Conservation (phyloP, 225 moss, liverwort and hornwort species). For the Pseudoscleropodium purum region DNA sequence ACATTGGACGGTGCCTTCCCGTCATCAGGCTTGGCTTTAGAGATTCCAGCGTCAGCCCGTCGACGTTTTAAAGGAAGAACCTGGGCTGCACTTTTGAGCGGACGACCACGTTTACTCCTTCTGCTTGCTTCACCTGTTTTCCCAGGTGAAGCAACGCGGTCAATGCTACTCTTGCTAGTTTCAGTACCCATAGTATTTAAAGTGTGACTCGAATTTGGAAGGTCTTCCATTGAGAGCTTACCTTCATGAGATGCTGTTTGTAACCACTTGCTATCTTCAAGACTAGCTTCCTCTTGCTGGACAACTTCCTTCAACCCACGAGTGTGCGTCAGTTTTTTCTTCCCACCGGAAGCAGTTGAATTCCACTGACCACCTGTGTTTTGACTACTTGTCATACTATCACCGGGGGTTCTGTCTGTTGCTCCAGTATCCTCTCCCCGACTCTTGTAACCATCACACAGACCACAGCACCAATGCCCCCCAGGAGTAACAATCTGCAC, state of each 20-base stretch:
- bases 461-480: slow-evolving; percentile 39
- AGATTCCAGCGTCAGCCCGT: slow-evolving; percentile 25
- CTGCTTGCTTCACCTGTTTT: slow-evolving; percentile 49
- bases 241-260: slow-evolving; percentile 24
- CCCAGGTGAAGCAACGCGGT: slow-evolving; percentile 12
- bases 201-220: background rate
- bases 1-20: slow-evolving; percentile 11
- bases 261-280: slow-evolving; percentile 35
- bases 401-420: slow-evolving; percentile 19
- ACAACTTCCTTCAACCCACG: slow-evolving; percentile 44
- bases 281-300: slow-evolving; percentile 45
- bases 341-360: slow-evolving; percentile 24
- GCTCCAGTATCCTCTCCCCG: slow-evolving; percentile 33
- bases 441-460: slow-evolving; percentile 28
- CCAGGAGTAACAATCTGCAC: slow-evolving; percentile 33
- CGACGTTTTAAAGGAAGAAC: slow-evolving; percentile 28
- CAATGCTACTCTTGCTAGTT: slow-evolving; percentile 26
- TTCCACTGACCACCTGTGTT: slow-evolving; percentile 29
- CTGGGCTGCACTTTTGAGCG: slow-evolving; percentile 20
- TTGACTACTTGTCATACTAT: slow-evolving; percentile 46
- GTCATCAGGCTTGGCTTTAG: slow-evolving; percentile 13
- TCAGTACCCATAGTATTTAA: slow-evolving; percentile 13
- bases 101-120: slow-evolving; percentile 50
- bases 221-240: slow-evolving; percentile 13
- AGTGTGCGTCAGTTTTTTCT: slow-evolving; percentile 29